A percentile compares a stretch with the other conserved stretches of the same genome.
Conservation (phyloP, 352 stramenopile species). For the Aphanomyces euteiches region DNA sequence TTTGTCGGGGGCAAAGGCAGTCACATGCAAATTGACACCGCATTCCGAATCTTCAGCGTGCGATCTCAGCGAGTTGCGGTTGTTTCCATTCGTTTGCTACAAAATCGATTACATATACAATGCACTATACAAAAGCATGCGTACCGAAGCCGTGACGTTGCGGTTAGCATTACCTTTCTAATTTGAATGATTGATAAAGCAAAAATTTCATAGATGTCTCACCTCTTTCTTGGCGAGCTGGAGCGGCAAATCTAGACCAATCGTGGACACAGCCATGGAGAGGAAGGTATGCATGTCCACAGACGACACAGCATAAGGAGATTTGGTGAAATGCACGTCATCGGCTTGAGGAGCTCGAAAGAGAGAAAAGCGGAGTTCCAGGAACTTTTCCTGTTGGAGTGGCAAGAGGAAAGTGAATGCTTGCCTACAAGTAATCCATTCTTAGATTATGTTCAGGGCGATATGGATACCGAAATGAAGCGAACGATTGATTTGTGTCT, state of each 20-base stretch:
- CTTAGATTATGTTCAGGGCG: no score
- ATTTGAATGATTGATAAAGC: background rate
- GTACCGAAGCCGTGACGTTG: no score
- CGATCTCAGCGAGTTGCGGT: background rate
- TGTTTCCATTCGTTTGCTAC: background rate
- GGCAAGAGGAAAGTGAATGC: slow-evolving; percentile 22
- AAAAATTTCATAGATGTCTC: background rate
- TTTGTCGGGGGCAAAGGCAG: slow-evolving; percentile 18
- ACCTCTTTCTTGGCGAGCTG: slow-evolving; percentile 16
- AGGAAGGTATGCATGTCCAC: slow-evolving; percentile 17
- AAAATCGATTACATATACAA: background rate
- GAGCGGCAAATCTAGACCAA: slow-evolving; percentile 5
- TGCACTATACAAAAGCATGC: no score
- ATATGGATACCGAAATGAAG: background rate
- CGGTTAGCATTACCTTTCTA: no score
- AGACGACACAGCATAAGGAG: slow-evolving; percentile 1
- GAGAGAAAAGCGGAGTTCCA: slow-evolving; percentile 22
- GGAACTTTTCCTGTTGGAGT: slow-evolving; percentile 14
- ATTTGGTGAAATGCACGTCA: slow-evolving; percentile 18
- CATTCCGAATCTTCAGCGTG: background rate
- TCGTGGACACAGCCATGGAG: background rate
- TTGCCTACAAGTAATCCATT: background rate
- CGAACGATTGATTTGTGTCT: background rate
- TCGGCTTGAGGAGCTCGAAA: slow-evolving; percentile 19
- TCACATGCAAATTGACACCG: slow-evolving; percentile 11